Evolutionary conservation across 306 rosid genomes (phyloP).

Genomic region (Vigna angularis): DNA sequence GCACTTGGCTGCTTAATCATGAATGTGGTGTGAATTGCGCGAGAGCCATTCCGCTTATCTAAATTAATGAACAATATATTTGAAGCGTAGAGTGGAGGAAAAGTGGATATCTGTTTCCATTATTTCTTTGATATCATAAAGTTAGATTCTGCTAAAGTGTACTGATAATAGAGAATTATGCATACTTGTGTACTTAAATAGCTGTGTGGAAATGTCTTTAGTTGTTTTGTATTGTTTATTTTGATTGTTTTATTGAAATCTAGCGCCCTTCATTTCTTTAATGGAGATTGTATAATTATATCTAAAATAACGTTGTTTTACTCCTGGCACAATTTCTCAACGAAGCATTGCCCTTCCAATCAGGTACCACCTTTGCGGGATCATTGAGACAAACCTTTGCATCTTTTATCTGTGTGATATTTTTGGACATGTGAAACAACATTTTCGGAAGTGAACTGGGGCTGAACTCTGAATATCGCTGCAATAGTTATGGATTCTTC

Average conservation of each 20-base stretch:
- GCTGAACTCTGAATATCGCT: conserved; percentile 42
- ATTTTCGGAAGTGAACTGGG: conserved; percentile 38
- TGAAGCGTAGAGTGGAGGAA: background rate
- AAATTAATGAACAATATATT: background rate
- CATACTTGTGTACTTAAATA: background rate
- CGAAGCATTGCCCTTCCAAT: conserved; percentile 14
- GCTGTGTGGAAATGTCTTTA: background rate
- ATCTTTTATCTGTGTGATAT: background rate
- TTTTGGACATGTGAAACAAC: conserved; percentile 25
- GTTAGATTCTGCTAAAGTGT: background rate
- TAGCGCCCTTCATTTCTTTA: background rate
- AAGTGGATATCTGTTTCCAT: background rate
- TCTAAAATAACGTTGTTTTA: background rate
- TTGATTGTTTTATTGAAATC: conserved; percentile 8
- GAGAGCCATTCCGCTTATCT: background rate
- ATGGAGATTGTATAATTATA: background rate
- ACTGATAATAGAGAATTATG: background rate
- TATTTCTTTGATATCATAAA: background rate
- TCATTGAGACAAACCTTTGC: conserved; percentile 19
- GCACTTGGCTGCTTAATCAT: conserved; percentile 30
- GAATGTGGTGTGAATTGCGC: conserved; percentile 13
- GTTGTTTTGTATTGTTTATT: background rate
- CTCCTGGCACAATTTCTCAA: conserved; percentile 21
- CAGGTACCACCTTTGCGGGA: conserved; percentile 36
- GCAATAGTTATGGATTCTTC: conserved; percentile 54